Conservation (phyloP, 805 yeast genomes). For the Candida ulmi region DNA sequence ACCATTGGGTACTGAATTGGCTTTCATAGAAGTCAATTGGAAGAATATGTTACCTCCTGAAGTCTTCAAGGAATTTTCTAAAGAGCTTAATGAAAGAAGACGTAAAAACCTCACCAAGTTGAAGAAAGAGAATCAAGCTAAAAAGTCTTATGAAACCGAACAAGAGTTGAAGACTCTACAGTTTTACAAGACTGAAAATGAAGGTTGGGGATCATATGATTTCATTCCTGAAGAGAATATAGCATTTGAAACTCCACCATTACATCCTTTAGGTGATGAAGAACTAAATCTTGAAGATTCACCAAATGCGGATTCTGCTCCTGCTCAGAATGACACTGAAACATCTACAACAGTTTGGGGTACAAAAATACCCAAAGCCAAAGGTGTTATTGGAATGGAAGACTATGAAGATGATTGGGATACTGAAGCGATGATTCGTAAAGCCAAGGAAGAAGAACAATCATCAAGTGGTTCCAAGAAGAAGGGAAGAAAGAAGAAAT, state of each 20-base stretch:
- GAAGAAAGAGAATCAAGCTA: conserved; percentile 56
- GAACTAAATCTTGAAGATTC: background rate
- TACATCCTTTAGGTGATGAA: conserved; percentile 24
- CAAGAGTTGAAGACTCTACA: conserved; percentile 53
- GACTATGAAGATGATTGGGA: conserved; percentile 28
- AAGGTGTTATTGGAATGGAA: conserved; percentile 24
- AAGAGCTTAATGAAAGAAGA: conserved; percentile 54
- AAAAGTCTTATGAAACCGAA: conserved; percentile 47
- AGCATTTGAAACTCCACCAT: conserved; percentile 8
- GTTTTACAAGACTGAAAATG: conserved; percentile 55
- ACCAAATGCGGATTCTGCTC: conserved; percentile 1
- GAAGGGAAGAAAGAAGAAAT: conserved; percentile 16
- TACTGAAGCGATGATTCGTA: conserved; percentile 20
- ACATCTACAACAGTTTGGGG: conserved; percentile 69
- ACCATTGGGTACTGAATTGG: conserved; percentile 81
- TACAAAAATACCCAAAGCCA: conserved; percentile 34
- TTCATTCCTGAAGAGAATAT: conserved; percentile 4
- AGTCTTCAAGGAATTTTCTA: conserved; percentile 40
- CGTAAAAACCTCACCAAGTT: conserved; percentile 42
- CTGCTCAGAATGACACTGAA: conserved; percentile 16
- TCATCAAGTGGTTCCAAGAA: conserved; percentile 9
- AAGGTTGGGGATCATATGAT: conserved; percentile 31
- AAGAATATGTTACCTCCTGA: conserved; percentile 37
- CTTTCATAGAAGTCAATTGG: conserved; percentile 88
- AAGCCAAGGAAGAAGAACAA: conserved; percentile 9